A percentile compares a stretch with the other conserved stretches of the same genome.
phyloP scores from a whole-genome alignment of 225 moss, liverwort and hornwort genomes.

The Pseudisothecium myosuroides region DNA sequence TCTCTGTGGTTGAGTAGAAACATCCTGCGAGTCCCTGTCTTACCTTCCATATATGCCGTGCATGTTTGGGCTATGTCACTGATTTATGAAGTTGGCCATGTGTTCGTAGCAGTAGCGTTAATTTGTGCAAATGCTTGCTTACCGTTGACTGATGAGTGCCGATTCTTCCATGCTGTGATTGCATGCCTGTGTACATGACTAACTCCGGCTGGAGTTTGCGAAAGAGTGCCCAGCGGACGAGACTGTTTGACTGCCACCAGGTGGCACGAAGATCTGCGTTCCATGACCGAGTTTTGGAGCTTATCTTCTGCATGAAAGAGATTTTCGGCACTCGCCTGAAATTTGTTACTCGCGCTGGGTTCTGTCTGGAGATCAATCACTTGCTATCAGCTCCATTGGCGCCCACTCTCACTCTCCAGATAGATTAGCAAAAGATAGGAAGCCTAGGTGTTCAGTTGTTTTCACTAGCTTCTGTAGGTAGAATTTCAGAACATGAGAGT shows the following conservation, averaged over 20 bases:
- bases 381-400: background rate
- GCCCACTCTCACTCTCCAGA: background rate
- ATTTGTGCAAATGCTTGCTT: background rate
- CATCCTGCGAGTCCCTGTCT: background rate
- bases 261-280: background rate
- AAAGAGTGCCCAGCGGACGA: background rate
- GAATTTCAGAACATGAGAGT: background rate
- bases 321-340: background rate
- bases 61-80: background rate
- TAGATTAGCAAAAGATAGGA: background rate
- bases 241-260: background rate
- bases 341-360: background rate
- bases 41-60: background rate
- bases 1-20: slow-evolving; percentile 12
- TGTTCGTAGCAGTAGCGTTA: background rate
- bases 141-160: background rate
- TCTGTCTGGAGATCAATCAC: background rate
- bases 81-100: background rate
- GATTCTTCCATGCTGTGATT: background rate
- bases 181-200: background rate
- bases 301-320: background rate
- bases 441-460: background rate
- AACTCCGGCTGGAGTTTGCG: background rate
- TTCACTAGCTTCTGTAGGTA: background rate
- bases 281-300: background rate